Evolutionary conservation across 2,329 filamentous ascomycete species (phyloP), one percentile per base, ranked within the genome.

Genomic region (Talaromyces sp.): DNA sequence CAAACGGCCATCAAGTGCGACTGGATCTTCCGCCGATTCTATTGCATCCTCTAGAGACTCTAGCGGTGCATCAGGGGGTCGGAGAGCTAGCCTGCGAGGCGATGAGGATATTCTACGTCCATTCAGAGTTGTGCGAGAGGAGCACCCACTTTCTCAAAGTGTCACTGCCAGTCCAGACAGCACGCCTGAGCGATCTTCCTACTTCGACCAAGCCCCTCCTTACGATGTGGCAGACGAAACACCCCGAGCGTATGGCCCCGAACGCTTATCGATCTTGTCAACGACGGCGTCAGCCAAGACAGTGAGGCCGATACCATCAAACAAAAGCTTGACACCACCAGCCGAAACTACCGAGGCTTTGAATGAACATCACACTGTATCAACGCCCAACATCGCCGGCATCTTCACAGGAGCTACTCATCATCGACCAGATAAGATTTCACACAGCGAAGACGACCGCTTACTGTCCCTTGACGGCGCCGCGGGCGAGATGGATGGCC

Each of bases 131-230:
- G 82, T 81, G 51, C 77, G 81, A 67, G 79, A 83, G 70, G 89
- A 92, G 62, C 91, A 94, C 74, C 91, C 91, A 22, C 79, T 94
- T 49, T 87, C 91, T 19, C 89, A 91, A 70, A 93, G 90, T 73
- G 85, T 91, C 58, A 88, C 86, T 40, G 90, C 86, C 19, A 91
- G 88, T 72, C 91, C 90, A 1, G 86, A 89, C 15, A 68, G 72
- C 38, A 70, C 73, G n/a, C 70, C 74, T 13, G 70, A 73, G 13
- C 72, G 72, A 53, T 65, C 70, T 11, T 76, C 74, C 17, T 82
- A 82, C 66, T 82, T 81, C 65, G 71, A 69, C 63, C 68, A 61
- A 27, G 67, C 60, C 22, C 63, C 54, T 65, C 65, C 51, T 47
- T n/a, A 27, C 22, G 61, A 58, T 47, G n/a, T 43, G 11, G 40